Base-by-base conservation (phyloP, 2,329 filamentous ascomycete species). In the Colletotrichum sansevieriae region DNA sequence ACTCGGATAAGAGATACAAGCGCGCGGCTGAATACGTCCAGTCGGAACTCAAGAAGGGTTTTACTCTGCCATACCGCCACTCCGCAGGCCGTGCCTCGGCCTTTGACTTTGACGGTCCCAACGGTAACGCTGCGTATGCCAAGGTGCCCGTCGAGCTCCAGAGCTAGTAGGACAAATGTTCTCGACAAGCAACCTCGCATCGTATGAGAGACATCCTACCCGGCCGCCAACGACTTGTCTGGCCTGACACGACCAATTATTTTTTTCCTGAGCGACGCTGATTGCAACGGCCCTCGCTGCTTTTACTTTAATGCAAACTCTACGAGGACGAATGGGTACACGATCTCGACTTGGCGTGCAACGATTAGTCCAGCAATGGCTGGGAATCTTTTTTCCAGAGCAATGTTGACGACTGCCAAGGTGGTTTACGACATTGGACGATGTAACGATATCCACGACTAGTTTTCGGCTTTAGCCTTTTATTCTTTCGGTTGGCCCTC, bases 1-100 rank as follows among this genome's bases (percentile, higher is more conserved):
- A 98, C 81, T 86, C 89, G 43, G 92, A 97, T 78, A 92, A 91
- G 77, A 90, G 92, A 61, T 98, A 94, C 84, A 97, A 97, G 85
- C 88, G 91, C 63, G 93, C 93, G 10, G 93, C 96, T 18, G 81
- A 88, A 20, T 94, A 92, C 73, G 95, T 97, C 63, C 90, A 95
- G 78, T 85, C 84, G 18, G 91, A 95, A 78, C 84, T 98, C 71
- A 81, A 83, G 67, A 87, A 86, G 20, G 88, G 88, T 4, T 90
- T 89, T 73, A 78, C 74, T 29, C 80, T 90, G 37, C 81, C 84
- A 13, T 80, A 82, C 58, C 77, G 58, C 88, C 79, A 18, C 68
- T 87, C 81, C 73, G 76, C 69, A 65, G 71, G 46, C 25, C 73
- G 65, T n/a, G 70, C 54, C 71, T 72, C 73, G 44, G 25, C 72